Conservation (phyloP, 345 rosid species). For the Aegle marmelos region DNA sequence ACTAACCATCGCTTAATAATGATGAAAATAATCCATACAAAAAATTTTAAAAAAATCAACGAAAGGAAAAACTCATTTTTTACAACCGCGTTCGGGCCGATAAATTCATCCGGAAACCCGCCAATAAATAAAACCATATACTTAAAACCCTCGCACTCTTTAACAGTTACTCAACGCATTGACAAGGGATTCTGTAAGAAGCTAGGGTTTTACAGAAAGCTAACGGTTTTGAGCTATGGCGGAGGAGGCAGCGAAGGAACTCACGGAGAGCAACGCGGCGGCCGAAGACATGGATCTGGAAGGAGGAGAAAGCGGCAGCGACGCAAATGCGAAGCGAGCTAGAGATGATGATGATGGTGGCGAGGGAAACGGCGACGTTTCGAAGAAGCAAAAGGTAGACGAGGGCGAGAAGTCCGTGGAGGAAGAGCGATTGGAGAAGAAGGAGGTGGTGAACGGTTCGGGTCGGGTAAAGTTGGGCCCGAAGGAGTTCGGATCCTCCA, state of each 20-base stretch:
- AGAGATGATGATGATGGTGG: constrained; percentile 41
- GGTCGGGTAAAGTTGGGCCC: constrained; percentile 63
- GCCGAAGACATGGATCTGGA: constrained; percentile 43
- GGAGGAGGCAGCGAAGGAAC: constrained; percentile 26
- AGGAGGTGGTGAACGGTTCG: constrained; percentile 19
- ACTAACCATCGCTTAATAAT: no score
- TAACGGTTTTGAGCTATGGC: constrained; percentile 24
- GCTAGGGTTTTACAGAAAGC: constrained; percentile 14
- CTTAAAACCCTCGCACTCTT: neutral
- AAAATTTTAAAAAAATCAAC: no score
- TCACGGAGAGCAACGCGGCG: constrained; percentile 23
- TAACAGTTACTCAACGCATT: neutral
- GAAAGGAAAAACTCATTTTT: neutral
- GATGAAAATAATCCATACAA: no score
- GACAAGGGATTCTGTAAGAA: neutral
- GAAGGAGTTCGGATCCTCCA: constrained; percentile 68
- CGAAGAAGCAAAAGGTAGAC: constrained; percentile 59
- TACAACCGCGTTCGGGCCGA: neutral
- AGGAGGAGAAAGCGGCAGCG: neutral
- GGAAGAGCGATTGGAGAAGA: constrained; percentile 32
- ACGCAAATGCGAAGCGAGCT: constrained; percentile 34
- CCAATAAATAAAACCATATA: neutral
- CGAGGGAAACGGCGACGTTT: constrained; percentile 26
- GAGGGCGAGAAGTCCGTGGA: constrained; percentile 26
- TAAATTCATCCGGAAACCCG: neutral